A percentile compares a stretch with the other conserved stretches of the same genome.
phyloP scores from a whole-genome alignment of 495 filamentous ascomycete genomes.

The Podospora pseudocomata region DNA sequence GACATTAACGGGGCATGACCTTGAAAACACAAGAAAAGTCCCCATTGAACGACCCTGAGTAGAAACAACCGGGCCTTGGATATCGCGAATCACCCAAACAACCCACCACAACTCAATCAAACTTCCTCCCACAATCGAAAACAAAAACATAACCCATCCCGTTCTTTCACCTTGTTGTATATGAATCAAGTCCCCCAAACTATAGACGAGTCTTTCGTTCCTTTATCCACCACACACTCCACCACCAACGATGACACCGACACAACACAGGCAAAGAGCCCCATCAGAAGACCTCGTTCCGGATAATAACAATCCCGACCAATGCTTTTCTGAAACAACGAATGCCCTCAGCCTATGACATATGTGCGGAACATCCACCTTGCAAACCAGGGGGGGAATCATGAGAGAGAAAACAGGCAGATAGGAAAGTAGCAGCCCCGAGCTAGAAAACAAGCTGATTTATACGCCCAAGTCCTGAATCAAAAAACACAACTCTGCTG shows the following conservation, averaged over 20 bases:
- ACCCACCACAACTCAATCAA: background rate
- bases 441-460: background rate
- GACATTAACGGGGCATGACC: constrained; percentile 14
- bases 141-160: background rate
- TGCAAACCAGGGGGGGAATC: constrained; percentile 35
- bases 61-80: background rate
- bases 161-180: background rate
- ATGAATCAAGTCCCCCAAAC: background rate
- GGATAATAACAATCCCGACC: background rate
- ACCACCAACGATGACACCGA: background rate
- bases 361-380: constrained; percentile 22
- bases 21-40: background rate
- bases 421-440: constrained; percentile 1
- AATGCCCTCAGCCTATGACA: constrained; percentile 9
- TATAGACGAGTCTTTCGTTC: background rate
- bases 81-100: background rate
- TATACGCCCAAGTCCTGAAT: background rate
- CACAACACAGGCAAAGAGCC: background rate
- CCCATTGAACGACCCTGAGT: background rate
- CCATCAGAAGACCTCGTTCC: background rate
- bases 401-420: constrained; percentile 28
- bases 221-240: background rate
- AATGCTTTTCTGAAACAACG: constrained; percentile 15
- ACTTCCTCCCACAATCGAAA: background rate
- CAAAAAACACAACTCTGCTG: background rate